Conservation (phyloP, 2,329 filamentous ascomycete genomes). For the Talaromyces sp. region DNA sequence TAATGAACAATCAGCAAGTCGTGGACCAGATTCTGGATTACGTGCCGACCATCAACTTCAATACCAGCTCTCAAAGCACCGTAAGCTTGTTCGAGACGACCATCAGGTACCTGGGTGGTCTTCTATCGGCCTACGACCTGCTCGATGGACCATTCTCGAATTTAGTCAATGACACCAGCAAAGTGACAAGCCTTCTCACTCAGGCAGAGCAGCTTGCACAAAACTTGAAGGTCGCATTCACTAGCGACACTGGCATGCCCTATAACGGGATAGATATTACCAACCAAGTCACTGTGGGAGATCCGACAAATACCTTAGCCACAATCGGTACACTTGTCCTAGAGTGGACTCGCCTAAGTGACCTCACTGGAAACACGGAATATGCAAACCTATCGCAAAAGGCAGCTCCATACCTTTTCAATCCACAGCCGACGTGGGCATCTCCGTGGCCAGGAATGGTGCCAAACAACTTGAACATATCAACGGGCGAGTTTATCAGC, state of each 20-base stretch:
- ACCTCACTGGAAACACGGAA: conserved; percentile 61
- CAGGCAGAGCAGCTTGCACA: conserved; percentile 68
- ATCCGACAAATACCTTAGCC: conserved; percentile 63
- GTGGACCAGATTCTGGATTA: conserved; percentile 66
- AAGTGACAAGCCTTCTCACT: conserved; percentile 55
- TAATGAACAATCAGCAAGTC: conserved; percentile 66
- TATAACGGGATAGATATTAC: conserved; percentile 51
- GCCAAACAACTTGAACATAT: conserved; percentile 61
- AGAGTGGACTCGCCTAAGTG: conserved; percentile 76
- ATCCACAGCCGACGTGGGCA: conserved; percentile 55
- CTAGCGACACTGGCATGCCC: conserved; percentile 69
- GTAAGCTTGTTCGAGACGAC: conserved; percentile 86
- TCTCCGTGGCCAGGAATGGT: conserved; percentile 75
- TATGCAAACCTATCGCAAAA: conserved; percentile 64
- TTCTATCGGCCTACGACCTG: conserved; percentile 66
- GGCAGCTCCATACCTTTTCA: conserved; percentile 64
- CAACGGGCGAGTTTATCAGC: conserved; percentile 62
- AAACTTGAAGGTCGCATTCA: conserved; percentile 69
- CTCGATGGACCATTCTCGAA: conserved; percentile 61
- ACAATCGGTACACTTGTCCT: conserved; percentile 73
- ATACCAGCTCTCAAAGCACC: conserved; percentile 44
- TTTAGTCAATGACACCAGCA: conserved; percentile 42
- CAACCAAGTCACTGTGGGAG: conserved; percentile 20
- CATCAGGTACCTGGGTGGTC: conserved; percentile 77
- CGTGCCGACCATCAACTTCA: conserved; percentile 67